Conservation (phyloP, 768 basidiomycete species). For the Leccinellum luteum region DNA sequence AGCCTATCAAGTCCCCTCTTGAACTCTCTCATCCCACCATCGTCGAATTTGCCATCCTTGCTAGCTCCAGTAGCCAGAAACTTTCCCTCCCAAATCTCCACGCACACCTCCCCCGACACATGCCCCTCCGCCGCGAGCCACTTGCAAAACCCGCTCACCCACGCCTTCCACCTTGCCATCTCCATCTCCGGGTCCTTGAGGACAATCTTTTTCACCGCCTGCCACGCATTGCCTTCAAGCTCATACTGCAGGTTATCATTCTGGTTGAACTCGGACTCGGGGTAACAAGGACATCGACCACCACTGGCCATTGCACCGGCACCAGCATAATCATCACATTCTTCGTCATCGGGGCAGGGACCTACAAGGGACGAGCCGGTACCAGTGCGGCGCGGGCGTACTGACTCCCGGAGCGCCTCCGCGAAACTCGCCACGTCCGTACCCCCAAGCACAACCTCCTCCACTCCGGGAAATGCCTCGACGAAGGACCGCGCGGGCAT, state of each 20-base stretch:
- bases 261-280: background rate
- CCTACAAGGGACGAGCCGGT: background rate
- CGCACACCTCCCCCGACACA: constrained; percentile 1
- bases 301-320: background rate
- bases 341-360: background rate
- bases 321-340: background rate
- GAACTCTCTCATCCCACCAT: background rate
- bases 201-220: constrained; percentile 1
- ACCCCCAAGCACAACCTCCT: constrained; percentile 16
- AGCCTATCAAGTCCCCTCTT: constrained; percentile 10
- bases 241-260: background rate
- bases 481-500: constrained; percentile 17
- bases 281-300: background rate
- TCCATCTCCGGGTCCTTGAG: constrained; percentile 10
- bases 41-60: background rate
- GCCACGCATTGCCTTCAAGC: constrained; percentile 10
- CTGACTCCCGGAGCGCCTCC: constrained; percentile 10
- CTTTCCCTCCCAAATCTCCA: constrained; percentile 7
- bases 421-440: constrained; percentile 11
- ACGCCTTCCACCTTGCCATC: constrained; percentile 11
- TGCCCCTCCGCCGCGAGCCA: constrained; percentile 20
- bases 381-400: background rate
- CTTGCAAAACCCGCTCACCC: constrained; percentile 14
- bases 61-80: background rate
- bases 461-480: constrained; percentile 14